phyloP scores from a whole-genome alignment of 495 filamentous ascomycete genomes.

The Aspergillus affinis region DNA sequence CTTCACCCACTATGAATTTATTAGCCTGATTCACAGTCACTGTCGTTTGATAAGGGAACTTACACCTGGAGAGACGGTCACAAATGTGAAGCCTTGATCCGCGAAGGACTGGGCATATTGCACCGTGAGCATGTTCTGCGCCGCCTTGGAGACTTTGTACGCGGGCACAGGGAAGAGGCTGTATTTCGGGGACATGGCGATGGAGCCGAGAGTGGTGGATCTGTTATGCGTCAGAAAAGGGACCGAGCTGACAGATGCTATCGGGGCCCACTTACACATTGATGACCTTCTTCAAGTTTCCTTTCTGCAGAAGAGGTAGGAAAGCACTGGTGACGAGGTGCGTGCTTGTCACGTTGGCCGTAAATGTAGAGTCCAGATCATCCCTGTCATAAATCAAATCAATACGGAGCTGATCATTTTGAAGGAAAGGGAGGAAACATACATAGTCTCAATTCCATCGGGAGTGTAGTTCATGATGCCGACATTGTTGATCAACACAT shows the following conservation, averaged over 20 bases:
- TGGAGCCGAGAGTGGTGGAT: slow-evolving; percentile 46
- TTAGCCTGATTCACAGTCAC: slow-evolving; percentile 1
- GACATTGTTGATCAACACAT: slow-evolving; percentile 55
- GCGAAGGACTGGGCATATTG: slow-evolving; percentile 45
- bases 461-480: slow-evolving; percentile 28
- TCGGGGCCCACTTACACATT: slow-evolving; percentile 40
- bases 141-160: slow-evolving; percentile 55
- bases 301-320: slow-evolving; percentile 46
- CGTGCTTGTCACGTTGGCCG: slow-evolving; percentile 44
- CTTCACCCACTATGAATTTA: slow-evolving; percentile 26
- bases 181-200: slow-evolving; percentile 24
- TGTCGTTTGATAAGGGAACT: slow-evolving; percentile 15
- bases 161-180: slow-evolving; percentile 29
- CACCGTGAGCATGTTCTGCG: slow-evolving; percentile 49
- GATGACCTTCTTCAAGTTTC: slow-evolving; percentile 43
- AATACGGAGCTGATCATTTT: no score
- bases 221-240: background rate
- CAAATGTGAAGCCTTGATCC: slow-evolving; percentile 43
- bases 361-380: slow-evolving; percentile 24
- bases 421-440: no score
- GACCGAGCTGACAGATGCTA: no score
- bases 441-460: slow-evolving; percentile 36
- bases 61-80: slow-evolving; percentile 49
- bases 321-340: slow-evolving; percentile 46
- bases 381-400: slow-evolving; percentile 4